Evolutionary conservation across 2,329 filamentous ascomycete species (phyloP), one percentile per base, ranked within the genome.

Genomic region (Xylaria sp.): DNA sequence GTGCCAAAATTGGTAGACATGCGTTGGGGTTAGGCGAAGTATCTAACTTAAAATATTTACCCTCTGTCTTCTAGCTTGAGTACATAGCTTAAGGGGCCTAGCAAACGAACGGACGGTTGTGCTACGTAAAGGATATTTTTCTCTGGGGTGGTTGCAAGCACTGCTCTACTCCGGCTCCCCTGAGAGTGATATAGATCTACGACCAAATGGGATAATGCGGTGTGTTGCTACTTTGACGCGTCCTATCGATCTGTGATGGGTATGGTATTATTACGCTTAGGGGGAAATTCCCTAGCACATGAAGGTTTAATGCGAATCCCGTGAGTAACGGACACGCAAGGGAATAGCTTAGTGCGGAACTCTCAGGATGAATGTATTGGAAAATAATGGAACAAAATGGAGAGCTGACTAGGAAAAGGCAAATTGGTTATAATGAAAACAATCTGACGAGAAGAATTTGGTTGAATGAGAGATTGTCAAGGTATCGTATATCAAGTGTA

Each of bases 121-220:
- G 33, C 48, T 39, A 61, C 15, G n/a, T 56, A 41, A 67, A 41
- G 55, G 20, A 23, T 48, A 33, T 49, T 58, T 4, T 33, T 62
- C 41, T 57, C 10, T 39, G 23, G 39, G 55, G 20, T 41, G 64
- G 48, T 20, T 20, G 55, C 23, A 59, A 63, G 6, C 39, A 33
- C 54, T 48, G 60, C 25, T 59, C 15, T 13, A n/a, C 15, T 4
- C 36, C 55, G 64, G 48, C 36, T 52, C 28, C 41, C 52, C 18
- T 20, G 4, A 13, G 41, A 18, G n/a, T 8, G 5, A 58, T 41
- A 25, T 51, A 64, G 39, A 58, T 58, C 7, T 28, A 8, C 46
- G 5, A 33, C 18, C 15, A 39, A 23, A 63, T 54, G 20, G 25
- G 23, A 62, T 18, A 46, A 55, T 9, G n/a, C 25, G 20, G 25